Base-by-base conservation (phyloP, 2,329 filamentous ascomycete genomes). In the Beauveria sp. region DNA sequence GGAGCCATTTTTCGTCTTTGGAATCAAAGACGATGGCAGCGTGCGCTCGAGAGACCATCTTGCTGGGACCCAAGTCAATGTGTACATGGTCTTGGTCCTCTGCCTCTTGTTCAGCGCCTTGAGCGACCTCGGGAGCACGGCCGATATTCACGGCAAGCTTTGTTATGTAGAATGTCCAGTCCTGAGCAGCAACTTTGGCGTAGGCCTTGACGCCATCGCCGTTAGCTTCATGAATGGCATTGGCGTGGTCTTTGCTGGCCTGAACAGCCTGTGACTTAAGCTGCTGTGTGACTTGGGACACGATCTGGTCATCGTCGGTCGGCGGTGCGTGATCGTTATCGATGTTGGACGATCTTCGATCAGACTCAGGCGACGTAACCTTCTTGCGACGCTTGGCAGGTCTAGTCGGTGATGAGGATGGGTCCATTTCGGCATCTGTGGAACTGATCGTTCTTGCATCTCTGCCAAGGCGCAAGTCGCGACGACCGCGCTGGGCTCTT, bases 21-120 rank as follows among this genome's bases (percentile, higher is more conserved):
- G 80, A 76, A 68, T 91, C 84, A 69, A 90, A 94, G 66, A 82
- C 85, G 56, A 94, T 90, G 68, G 86, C 80, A 12, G 89, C 90
- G 70, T 92, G 90, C 63, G 87, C 81, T 64, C 90, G 84, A 34
- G 90, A 93, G 41, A 93, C 86, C 70, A 89, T 86, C 76, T 93
- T 93, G 74, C 84, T 90, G 0, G 90, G 90, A 1, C 90, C 90
- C 37, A 99, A 80, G 71, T 99, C 93, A 67, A 99, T 93, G 70
- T 97, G 89, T 14, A 97, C 77, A 30, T 76, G 77, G 20, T 80
- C 76, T 16, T 79, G 75, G 48, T 82, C 77, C 40, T 77, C 73
- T 34, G 76, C 75, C 8, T 76, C 73, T 34, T 75, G 77, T 54
- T 77, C 75, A 58, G 76, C 76, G 43, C 77, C 65, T 62, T 72